phyloP scores from a whole-genome alignment of 2,329 filamentous ascomycete species.

The Diaporthe humulicola region DNA sequence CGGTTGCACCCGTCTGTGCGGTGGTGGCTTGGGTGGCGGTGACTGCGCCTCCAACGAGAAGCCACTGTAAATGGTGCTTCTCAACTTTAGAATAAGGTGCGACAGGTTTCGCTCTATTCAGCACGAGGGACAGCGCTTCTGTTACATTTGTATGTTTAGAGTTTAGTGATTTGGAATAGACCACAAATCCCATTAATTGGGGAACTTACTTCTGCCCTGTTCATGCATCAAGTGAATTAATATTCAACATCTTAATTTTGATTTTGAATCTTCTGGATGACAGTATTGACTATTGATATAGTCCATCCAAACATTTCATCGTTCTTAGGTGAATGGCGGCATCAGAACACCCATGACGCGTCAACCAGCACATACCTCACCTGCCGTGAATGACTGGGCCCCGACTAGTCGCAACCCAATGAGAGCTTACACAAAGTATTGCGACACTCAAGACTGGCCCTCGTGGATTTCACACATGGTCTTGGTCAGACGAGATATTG shows the following conservation, averaged over 20 bases:
- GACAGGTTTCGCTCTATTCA: neutral
- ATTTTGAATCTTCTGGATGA: neutral
- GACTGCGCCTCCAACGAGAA: neutral
- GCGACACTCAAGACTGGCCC: too few relatives aligned
- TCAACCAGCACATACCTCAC: neutral
- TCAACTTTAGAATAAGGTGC: neutral
- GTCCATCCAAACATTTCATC: neutral
- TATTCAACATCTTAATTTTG: neutral
- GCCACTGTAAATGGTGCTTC: neutral
- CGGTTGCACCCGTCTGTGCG: neutral
- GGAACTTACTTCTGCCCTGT: neutral
- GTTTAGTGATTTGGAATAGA: neutral
- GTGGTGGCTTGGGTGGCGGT: neutral
- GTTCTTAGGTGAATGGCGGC: too few relatives aligned
- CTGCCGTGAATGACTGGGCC: too few relatives aligned
- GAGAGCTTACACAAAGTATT: too few relatives aligned
- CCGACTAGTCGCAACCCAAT: too few relatives aligned
- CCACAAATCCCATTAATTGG: neutral
- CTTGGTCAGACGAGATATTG: too few relatives aligned
- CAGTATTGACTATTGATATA: neutral
- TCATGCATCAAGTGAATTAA: neutral
- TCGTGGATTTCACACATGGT: too few relatives aligned
- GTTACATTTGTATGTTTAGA: neutral
- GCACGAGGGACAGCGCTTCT: neutral
- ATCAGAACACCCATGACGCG: neutral